Evolutionary conservation across 1,284 basidiomycete genomes (phyloP).

Genomic region (Sanguinoderma infundibulare): DNA sequence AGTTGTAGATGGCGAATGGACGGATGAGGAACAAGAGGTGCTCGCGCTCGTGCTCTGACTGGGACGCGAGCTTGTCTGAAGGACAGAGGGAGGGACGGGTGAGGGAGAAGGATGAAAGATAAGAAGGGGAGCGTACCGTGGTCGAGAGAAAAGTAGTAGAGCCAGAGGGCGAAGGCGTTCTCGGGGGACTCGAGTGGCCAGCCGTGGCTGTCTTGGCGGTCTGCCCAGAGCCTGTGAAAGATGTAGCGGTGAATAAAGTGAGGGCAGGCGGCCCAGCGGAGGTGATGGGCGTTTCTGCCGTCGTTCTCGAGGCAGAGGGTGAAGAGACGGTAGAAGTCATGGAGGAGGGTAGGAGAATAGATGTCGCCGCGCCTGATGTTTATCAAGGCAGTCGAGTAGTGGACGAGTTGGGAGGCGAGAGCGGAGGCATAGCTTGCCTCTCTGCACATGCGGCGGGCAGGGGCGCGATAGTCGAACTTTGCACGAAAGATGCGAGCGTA

Average conservation of each 20-base stretch:
- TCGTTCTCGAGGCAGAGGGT: conserved; percentile 78
- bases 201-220: conserved; percentile 39
- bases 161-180: conserved; percentile 63
- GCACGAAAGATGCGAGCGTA: conserved; percentile 64
- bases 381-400: conserved; percentile 45
- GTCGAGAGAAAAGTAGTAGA: conserved; percentile 63
- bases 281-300: conserved; percentile 67
- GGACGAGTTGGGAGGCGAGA: conserved; percentile 52
- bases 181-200: conserved; percentile 59
- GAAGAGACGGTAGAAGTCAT: conserved; percentile 60
- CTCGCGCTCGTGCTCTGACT: conserved; percentile 43
- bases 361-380: conserved; percentile 47
- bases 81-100: not conserved
- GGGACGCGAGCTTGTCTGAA: conserved; percentile 50
- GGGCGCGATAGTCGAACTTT: conserved; percentile 65
- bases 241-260: conserved; percentile 51
- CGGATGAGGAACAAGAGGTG: conserved; percentile 54
- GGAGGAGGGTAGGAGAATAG: conserved; percentile 32
- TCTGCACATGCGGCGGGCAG: conserved; percentile 54
- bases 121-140: conserved; percentile 39
- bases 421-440: conserved; percentile 41
- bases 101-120: not conserved
- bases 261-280: conserved; percentile 50
- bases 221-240: conserved; percentile 49
- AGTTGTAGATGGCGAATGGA: conserved; percentile 53